Conservation (phyloP, 306 rosid genomes). For the Argentina anserina region DNA sequence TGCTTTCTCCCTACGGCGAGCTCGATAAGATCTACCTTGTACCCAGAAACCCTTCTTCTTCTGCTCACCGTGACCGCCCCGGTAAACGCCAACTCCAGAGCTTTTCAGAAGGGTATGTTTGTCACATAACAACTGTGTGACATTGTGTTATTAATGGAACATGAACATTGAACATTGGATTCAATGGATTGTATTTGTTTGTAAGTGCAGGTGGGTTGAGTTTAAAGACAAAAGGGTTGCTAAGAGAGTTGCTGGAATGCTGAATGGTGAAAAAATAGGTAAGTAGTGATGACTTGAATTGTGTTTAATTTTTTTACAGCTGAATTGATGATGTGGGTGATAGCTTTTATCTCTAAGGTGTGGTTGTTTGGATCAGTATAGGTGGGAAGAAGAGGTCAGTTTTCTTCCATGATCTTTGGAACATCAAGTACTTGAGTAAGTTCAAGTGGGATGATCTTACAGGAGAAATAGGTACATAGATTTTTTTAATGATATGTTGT, state of each 20-base stretch:
- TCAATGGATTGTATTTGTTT: constrained; percentile 1
- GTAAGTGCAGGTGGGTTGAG: constrained; percentile 77
- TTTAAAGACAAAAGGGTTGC: constrained; percentile 69
- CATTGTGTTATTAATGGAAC: background rate
- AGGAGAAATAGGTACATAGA: constrained; percentile 66
- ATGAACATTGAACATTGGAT: constrained; percentile 12
- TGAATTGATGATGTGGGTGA: background rate
- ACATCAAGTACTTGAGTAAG: constrained; percentile 85
- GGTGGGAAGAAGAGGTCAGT: constrained; percentile 90
- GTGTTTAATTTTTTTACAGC: background rate
- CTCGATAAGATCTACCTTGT: constrained; percentile 65
- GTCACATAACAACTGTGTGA: background rate
- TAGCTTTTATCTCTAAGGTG: constrained; percentile 3
- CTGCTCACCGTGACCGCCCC: constrained; percentile 35
- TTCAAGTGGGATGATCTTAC: constrained; percentile 96
- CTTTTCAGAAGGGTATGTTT: constrained; percentile 70
- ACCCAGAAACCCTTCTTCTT: constrained; percentile 46
- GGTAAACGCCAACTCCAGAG: constrained; percentile 46
- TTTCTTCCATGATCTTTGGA: constrained; percentile 87
- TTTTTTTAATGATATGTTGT: constrained; percentile 22
- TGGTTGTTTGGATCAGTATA: constrained; percentile 18
- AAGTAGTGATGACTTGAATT: constrained; percentile 2
- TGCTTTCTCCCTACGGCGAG: constrained; percentile 72
- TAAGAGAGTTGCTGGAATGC: constrained; percentile 69
- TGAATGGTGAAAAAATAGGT: constrained; percentile 95